Percentiles rank a stretch among this genome's conserved stretches.
phyloP scores from a whole-genome alignment of 768 basidiomycete species.

The Leccinum sublutescens region DNA sequence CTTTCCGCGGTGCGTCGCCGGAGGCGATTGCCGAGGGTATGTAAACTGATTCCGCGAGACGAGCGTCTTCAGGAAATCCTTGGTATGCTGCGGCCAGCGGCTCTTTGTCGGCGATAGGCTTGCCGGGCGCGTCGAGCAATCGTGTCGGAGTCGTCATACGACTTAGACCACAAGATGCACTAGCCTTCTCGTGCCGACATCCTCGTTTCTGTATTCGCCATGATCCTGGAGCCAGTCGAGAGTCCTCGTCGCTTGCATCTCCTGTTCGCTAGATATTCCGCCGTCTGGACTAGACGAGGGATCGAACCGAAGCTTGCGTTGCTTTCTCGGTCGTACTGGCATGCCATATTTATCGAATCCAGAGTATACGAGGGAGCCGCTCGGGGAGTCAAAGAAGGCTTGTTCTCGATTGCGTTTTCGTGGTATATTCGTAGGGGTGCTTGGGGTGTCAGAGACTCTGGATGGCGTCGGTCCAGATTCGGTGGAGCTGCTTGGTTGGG shows the following conservation, averaged over 20 bases:
- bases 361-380: slow-evolving; percentile 25
- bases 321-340: slow-evolving; percentile 31
- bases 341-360: slow-evolving; percentile 32
- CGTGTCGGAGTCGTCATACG: neutral
- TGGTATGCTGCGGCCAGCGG: neutral
- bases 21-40: neutral
- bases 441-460: slow-evolving; percentile 22
- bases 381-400: slow-evolving; percentile 29
- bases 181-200: neutral
- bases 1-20: neutral
- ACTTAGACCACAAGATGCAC: neutral
- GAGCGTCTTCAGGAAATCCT: neutral
- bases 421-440: slow-evolving; percentile 21
- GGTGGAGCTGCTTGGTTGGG: neutral
- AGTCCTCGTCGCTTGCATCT: neutral
- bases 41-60: neutral
- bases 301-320: slow-evolving; percentile 26
- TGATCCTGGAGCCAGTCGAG: slow-evolving; percentile 4
- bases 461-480: neutral
- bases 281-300: slow-evolving; percentile 22
- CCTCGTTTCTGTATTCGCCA: neutral
- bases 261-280: neutral
- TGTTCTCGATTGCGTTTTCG: slow-evolving; percentile 31
- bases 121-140: slow-evolving; percentile 14
- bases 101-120: neutral